Base-by-base conservation (phyloP, 495 filamentous ascomycete species). In the Immersiella caudata region DNA sequence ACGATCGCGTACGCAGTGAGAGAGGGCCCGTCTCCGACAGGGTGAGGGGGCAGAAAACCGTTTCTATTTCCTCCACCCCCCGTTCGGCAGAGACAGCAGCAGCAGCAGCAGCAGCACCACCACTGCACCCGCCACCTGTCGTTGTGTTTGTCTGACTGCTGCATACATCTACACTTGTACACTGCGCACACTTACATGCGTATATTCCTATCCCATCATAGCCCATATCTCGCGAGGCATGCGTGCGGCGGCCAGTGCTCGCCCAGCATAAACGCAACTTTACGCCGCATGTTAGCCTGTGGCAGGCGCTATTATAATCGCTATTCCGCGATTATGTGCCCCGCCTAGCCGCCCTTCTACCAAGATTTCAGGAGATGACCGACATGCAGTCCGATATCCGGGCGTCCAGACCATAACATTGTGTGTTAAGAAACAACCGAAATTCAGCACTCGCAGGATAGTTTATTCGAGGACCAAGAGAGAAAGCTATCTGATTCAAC, bases 391-490 rank as follows among this genome's bases (percentile, higher is more conserved):
- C 14, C 35, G 40, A 57, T 40, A 60, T 36, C 65, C 24, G 62
- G 50, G 27, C 61, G 67, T 52, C 65, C 51, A 71, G 52, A 63
- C 26, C 67, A 71, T 75, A 74, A 58, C 67, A 72, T 46, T 8
- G 55, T 57, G 46, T 74, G 33, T 55, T 68, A 73, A 67, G 67
- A 51, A 65, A 46, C 33, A 57, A 57, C 63, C 60, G 60, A 65
- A 40, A 68, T 68, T 49, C 29, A 33, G 29, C 29, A 33, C 8
- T 33, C 8, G 29, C 29, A 33, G 61, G 29, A 33, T 33, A 33
- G 29, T 33, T 33, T 33, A 33, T 33, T 33, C 29, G 29, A 33
- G 29, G 29, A 33, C 29, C 29, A 33, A 8, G 8, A 33, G 29
- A 33, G 29, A 33, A 3, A 33, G 29, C 29, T 33, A 33, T 33